Conservation (phyloP, 768 basidiomycete genomes). For the Xanthoconium purpureum region DNA sequence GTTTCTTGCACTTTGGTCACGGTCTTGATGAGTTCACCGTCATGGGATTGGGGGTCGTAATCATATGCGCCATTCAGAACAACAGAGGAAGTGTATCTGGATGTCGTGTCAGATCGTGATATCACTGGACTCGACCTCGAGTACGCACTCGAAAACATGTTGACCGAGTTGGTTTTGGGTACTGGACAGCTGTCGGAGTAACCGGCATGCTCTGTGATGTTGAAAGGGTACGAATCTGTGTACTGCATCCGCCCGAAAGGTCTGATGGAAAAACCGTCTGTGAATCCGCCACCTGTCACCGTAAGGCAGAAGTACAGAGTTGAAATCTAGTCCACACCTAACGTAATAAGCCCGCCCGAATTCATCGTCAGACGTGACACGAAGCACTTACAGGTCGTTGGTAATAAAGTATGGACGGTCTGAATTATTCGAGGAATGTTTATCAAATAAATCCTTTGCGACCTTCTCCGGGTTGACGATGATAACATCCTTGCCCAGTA, state of each 20-base stretch:
- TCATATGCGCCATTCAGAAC: conserved; percentile 9
- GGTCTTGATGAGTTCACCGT: conserved; percentile 5
- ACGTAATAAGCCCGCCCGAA: not conserved
- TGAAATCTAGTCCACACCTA: conserved; percentile 14
- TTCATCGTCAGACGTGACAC: not conserved
- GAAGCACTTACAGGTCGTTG: conserved; percentile 6
- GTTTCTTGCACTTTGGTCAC: not conserved
- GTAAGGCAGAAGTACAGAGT: conserved; percentile 9
- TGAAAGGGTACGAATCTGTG: conserved; percentile 27
- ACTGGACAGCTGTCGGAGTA: conserved; percentile 31
- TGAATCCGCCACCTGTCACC: not conserved
- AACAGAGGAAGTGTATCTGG: conserved; percentile 6
- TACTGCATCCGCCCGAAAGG: conserved; percentile 15
- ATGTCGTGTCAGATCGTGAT: not conserved
- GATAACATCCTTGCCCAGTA: conserved; percentile 44
- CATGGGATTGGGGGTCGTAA: conserved; percentile 5
- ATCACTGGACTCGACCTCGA: conserved; percentile 23
- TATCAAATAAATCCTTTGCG: conserved; percentile 27
- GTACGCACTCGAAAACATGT: conserved; percentile 8
- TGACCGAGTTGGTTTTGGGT: conserved; percentile 24
- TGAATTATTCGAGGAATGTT: conserved; percentile 44
- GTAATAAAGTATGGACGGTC: conserved; percentile 40
- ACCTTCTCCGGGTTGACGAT: conserved; percentile 28
- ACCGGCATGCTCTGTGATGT: conserved; percentile 25
- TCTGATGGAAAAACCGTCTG: conserved; percentile 25